These are phyloP conservation scores for Neurospora africana DNA, from an alignment of 495 filamentous ascomycete genomes.

Conservation along the genomic window DNA sequence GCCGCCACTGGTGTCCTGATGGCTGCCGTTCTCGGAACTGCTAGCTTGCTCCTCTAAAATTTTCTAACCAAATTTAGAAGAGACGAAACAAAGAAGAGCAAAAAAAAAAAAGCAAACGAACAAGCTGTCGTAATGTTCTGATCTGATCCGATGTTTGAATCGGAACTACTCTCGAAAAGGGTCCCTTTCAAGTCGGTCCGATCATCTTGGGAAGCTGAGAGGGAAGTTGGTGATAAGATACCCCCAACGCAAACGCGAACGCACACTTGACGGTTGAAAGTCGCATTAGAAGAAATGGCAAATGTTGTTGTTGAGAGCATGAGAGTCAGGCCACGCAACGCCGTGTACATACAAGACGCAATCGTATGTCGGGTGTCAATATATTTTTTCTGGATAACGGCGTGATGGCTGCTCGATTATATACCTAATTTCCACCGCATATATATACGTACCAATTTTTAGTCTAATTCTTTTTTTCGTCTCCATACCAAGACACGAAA, in stretches of 20 bases:
- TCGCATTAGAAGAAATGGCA: neutral
- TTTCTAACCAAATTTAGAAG: neutral
- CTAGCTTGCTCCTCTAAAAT: slow-evolving; percentile 11
- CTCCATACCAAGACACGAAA: neutral
- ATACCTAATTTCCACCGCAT: neutral
- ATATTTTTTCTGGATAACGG: neutral
- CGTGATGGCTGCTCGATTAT: neutral
- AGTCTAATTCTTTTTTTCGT: neutral
- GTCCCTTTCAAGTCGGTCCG: neutral
- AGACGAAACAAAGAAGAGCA: neutral
- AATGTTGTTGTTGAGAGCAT: neutral
- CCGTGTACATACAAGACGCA: neutral
- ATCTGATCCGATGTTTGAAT: neutral
- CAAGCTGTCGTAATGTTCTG: neutral
- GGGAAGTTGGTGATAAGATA: neutral
- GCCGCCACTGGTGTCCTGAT: slow-evolving; percentile 9
- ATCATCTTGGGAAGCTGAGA: neutral
- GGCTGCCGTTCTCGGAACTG: slow-evolving; percentile 7
- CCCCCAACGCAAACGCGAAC: neutral
- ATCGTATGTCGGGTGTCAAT: neutral
- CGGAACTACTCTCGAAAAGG: neutral
- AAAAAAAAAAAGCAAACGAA: neutral
- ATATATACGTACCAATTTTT: neutral
- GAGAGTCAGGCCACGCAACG: neutral
- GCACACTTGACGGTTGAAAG: neutral